Evolutionary conservation across 2,329 filamentous ascomycete genomes (phyloP).

Genomic region (Aureobasidium sp.): DNA sequence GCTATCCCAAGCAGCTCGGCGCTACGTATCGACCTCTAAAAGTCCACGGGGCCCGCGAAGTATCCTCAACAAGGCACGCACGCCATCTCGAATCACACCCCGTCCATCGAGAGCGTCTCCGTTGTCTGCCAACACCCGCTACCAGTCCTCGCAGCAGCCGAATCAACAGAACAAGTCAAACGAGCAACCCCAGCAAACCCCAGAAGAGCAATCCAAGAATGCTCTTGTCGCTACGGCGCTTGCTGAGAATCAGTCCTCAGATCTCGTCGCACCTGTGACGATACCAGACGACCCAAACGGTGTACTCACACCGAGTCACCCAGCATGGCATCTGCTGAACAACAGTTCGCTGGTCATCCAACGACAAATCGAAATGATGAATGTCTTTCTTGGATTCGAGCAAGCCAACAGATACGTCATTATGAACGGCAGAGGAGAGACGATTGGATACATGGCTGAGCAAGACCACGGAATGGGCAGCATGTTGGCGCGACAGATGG

Average conservation of each 20-base stretch:
- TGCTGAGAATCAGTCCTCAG: constrained; percentile 35
- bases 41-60: constrained; percentile 21
- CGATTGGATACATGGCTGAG: constrained; percentile 57
- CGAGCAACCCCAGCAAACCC: constrained; percentile 12
- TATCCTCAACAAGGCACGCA: constrained; percentile 11
- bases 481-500: constrained; percentile 50
- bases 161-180: constrained; percentile 5
- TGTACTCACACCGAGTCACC: constrained; percentile 50
- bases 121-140: neutral
- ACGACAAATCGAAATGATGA: constrained; percentile 57
- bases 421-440: constrained; percentile 54
- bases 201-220: constrained; percentile 25
- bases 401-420: constrained; percentile 59
- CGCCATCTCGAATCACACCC: constrained; percentile 1
- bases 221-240: constrained; percentile 39
- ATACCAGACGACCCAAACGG: constrained; percentile 53
- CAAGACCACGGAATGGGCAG: constrained; percentile 51
- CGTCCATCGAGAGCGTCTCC: neutral
- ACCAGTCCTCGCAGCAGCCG: constrained; percentile 10
- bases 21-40: neutral
- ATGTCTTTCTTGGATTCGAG: constrained; percentile 56
- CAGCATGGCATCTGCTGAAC: constrained; percentile 47
- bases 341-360: constrained; percentile 56
- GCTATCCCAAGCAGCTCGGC: constrained; percentile 12
- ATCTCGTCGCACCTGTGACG: constrained; percentile 50